Conservation (phyloP, 331 rosid species). For the Phaseolus coccineus region DNA sequence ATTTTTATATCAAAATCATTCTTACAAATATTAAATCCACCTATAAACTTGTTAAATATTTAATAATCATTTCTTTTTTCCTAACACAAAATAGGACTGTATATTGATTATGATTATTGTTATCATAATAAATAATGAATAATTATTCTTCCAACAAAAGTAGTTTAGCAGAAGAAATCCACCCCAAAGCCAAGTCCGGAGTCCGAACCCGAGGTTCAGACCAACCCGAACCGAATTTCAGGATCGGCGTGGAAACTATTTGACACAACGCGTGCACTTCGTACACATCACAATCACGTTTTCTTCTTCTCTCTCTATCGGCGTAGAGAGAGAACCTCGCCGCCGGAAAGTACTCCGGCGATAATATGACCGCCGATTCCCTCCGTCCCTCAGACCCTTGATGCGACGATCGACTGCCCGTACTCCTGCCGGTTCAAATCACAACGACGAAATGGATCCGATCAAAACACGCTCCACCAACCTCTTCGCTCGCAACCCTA, state of each 20-base stretch:
- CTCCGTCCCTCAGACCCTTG: conserved; percentile 41
- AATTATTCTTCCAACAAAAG: neutral
- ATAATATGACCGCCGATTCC: conserved; percentile 49
- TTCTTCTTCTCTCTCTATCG: neutral
- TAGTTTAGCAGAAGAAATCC: neutral
- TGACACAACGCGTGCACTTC: neutral
- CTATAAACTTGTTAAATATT: no score
- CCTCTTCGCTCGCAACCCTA: conserved; percentile 64
- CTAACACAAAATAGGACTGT: no score
- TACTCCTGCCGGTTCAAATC: conserved; percentile 50
- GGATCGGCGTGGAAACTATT: neutral
- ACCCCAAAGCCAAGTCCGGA: neutral
- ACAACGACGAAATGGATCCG: conserved; percentile 66
- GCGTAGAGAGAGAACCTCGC: conserved; percentile 51
- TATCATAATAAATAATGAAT: no score
- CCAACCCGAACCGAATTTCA: neutral
- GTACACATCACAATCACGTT: neutral
- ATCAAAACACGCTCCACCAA: conserved; percentile 71
- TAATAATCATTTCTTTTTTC: no score
- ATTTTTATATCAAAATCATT: no score
- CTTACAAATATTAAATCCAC: no score
- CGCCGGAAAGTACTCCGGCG: conserved; percentile 22
- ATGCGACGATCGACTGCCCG: conserved; percentile 91
- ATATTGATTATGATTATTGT: no score
- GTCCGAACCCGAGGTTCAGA: neutral